A percentile compares a stretch with the other conserved stretches of the same genome.
phyloP scores from a whole-genome alignment of 805 yeast species.

The Ogataea kodamae region DNA sequence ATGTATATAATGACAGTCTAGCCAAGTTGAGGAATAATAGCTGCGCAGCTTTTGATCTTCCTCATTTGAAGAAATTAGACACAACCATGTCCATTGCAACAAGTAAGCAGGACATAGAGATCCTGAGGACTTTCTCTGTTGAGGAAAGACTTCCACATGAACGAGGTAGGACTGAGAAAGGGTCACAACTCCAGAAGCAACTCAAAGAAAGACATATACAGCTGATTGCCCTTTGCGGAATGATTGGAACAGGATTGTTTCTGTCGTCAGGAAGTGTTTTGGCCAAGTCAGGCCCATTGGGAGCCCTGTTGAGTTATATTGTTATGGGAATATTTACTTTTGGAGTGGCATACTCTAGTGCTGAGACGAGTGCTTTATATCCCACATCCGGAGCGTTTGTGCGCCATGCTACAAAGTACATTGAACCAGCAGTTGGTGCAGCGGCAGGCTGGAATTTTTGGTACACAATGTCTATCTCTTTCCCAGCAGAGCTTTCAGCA shows the following conservation, averaged over 20 bases:
- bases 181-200: constrained; percentile 34
- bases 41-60: too few species aligned
- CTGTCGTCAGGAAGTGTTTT: constrained; percentile 46
- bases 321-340: constrained; percentile 55
- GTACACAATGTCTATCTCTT: constrained; percentile 42
- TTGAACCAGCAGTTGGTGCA: constrained; percentile 52
- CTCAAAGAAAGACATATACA: constrained; percentile 50
- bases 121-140: too few species aligned
- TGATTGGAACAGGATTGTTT: constrained; percentile 64
- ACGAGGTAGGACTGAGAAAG: too few species aligned
- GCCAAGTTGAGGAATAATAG: too few species aligned
- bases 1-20: too few species aligned
- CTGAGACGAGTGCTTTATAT: constrained; percentile 58
- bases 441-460: constrained; percentile 47
- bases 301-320: constrained; percentile 55
- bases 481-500: constrained; percentile 56
- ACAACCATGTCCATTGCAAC: too few species aligned
- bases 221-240: constrained; percentile 70
- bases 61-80: too few species aligned
- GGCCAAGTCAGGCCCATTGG: constrained; percentile 30
- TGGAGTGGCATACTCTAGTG: constrained; percentile 46
- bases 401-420: constrained; percentile 16
- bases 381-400: constrained; percentile 59
- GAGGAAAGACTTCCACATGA: too few species aligned
- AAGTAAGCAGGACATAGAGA: too few species aligned